Percentiles rank a stretch among this genome's conserved stretches.
phyloP scores from a whole-genome alignment of 495 filamentous ascomycete genomes.

The Penicillium chermesinum region DNA sequence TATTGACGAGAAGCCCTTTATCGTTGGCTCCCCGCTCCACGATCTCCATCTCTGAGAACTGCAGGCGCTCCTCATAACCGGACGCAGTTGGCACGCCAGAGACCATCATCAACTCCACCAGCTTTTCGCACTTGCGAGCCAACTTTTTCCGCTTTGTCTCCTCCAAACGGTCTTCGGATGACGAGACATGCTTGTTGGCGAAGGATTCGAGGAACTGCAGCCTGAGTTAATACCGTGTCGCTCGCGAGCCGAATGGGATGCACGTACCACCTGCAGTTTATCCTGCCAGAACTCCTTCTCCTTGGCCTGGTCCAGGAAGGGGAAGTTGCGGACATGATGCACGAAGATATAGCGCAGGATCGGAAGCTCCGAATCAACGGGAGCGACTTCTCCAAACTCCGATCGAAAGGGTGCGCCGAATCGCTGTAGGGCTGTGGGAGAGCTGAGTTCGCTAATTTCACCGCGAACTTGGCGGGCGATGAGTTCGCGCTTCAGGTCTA shows the following conservation, averaged over 20 bases:
- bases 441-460: conserved; percentile 88
- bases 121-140: conserved; percentile 85
- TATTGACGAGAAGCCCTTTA: conserved; percentile 73
- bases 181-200: conserved; percentile 95
- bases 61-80: conserved; percentile 93
- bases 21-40: conserved; percentile 91
- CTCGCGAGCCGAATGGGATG: neutral
- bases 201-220: conserved; percentile 90
- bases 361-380: conserved; percentile 89
- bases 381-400: conserved; percentile 85
- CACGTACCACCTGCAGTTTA: conserved; percentile 85
- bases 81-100: conserved; percentile 93
- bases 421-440: conserved; percentile 85
- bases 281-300: conserved; percentile 99
- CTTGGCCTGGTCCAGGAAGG: conserved; percentile 88
- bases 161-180: conserved; percentile 90
- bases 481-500: conserved; percentile 95
- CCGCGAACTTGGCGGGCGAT: conserved; percentile 80
- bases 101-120: conserved; percentile 99
- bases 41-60: conserved; percentile 93
- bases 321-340: conserved; percentile 95
- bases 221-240: neutral
- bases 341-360: conserved; percentile 97
- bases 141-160: conserved; percentile 93
- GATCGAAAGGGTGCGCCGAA: conserved; percentile 95